These are phyloP conservation scores for Ramalina peruviana DNA, from an alignment of 495 filamentous ascomycete species.

Conservation along the genomic window DNA sequence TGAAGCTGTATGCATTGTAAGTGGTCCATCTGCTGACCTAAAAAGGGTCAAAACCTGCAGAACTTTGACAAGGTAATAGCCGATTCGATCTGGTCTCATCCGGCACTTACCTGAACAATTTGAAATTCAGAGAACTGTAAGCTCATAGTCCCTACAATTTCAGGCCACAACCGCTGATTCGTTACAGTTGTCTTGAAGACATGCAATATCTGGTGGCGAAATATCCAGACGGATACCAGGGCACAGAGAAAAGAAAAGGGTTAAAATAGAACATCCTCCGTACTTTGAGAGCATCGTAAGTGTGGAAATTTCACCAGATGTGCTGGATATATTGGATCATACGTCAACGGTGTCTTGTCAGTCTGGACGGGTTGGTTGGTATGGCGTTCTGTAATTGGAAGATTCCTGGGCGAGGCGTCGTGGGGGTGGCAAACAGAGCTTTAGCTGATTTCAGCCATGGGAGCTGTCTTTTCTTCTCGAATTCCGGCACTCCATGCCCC, in stretches of 20 bases:
- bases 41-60: neutral
- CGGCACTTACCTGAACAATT: neutral
- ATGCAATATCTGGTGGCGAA: conserved; percentile 9
- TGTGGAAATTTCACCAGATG: no score
- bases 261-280: no score
- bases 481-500: neutral
- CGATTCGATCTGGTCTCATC: neutral
- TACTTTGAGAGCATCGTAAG: no score
- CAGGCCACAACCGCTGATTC: neutral
- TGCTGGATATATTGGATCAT: no score
- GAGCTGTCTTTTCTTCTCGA: neutral
- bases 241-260: neutral
- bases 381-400: no score
- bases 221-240: conserved; percentile 12
- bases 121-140: no score
- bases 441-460: no score
- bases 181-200: conserved; percentile 6
- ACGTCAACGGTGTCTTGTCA: no score
- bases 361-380: no score
- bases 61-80: neutral
- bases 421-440: no score
- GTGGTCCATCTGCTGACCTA: neutral
- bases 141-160: no score
- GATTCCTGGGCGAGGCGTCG: no score
- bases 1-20: conserved; percentile 18